Conservation (phyloP, 176 grass and related monocot genomes). For the Phoenix dactylifera region DNA sequence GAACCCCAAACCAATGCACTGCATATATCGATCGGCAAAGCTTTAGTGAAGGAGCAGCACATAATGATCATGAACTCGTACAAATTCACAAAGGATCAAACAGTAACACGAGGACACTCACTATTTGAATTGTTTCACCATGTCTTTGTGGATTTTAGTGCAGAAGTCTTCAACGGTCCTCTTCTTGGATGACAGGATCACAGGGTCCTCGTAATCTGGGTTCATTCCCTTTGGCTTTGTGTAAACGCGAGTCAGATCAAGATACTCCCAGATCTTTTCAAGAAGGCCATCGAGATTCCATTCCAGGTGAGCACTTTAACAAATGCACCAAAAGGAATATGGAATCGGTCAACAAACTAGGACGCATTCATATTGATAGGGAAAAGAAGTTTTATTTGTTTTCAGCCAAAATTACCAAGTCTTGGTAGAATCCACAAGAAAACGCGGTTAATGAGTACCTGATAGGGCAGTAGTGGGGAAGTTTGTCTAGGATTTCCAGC, state of each 20-base stretch:
- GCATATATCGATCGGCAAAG: conserved; percentile 6
- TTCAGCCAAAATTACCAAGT: too few relatives aligned
- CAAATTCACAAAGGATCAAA: not conserved
- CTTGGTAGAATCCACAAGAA: too few relatives aligned
- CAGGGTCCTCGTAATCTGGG: conserved; percentile 96
- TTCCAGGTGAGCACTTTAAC: conserved; percentile 66
- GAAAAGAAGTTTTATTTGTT: too few relatives aligned
- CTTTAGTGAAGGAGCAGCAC: too few relatives aligned
- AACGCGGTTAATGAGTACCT: conserved; percentile 23
- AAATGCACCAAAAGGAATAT: not conserved
- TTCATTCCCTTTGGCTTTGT: conserved; percentile 92
- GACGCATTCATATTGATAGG: too few relatives aligned
- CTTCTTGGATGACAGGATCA: conserved; percentile 71
- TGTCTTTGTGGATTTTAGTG: conserved; percentile 87
- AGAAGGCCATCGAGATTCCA: conserved; percentile 91
- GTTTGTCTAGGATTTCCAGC: conserved; percentile 93
- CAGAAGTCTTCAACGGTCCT: conserved; percentile 94
- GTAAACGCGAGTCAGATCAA: conserved; percentile 88
- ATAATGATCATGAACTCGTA: too few relatives aligned
- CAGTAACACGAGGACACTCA: conserved; percentile 18
- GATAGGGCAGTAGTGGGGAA: conserved; percentile 95
- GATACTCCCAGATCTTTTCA: conserved; percentile 88
- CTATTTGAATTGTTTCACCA: conserved; percentile 97
- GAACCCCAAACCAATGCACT: conserved; percentile 96
- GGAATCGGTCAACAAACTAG: not conserved